A percentile compares a stretch with the other conserved stretches of the same genome.
These are phyloP conservation scores for Xerocomellus chrysenteron DNA, from an alignment of 768 basidiomycete species.

Conservation along the genomic window DNA sequence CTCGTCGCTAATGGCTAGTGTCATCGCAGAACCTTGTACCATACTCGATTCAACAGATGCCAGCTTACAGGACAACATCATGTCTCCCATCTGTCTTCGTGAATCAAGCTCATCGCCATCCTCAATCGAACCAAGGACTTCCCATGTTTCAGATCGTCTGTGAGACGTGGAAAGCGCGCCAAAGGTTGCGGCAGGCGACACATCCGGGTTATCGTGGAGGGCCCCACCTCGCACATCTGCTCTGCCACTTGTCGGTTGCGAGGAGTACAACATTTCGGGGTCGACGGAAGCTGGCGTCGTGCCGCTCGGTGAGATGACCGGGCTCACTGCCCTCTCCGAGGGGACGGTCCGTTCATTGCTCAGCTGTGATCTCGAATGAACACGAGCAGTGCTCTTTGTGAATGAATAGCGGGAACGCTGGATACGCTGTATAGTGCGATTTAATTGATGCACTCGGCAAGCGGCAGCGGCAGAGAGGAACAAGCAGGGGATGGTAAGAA, in stretches of 20 bases:
- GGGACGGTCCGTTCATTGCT: neutral
- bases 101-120: neutral
- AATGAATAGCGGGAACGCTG: constrained; percentile 7
- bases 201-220: neutral
- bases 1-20: neutral
- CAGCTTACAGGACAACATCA: constrained; percentile 13
- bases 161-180: neutral
- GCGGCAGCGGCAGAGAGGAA: constrained; percentile 39
- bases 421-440: constrained; percentile 23
- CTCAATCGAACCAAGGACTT: neutral
- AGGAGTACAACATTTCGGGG: neutral
- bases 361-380: neutral
- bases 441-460: constrained; percentile 14
- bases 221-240: neutral
- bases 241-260: neutral
- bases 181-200: neutral
- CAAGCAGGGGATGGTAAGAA: constrained; percentile 52
- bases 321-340: constrained; percentile 14
- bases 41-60: neutral
- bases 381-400: neutral
- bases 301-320: constrained; percentile 20
- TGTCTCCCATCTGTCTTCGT: neutral
- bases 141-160: constrained; percentile 6
- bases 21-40: neutral
- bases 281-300: constrained; percentile 13